A percentile compares a stretch with the other conserved stretches of the same genome.
These are phyloP conservation scores for Capniomyces stellatus DNA, from an alignment of 371 early-diverging fungal genomes.

Conservation along the genomic window DNA sequence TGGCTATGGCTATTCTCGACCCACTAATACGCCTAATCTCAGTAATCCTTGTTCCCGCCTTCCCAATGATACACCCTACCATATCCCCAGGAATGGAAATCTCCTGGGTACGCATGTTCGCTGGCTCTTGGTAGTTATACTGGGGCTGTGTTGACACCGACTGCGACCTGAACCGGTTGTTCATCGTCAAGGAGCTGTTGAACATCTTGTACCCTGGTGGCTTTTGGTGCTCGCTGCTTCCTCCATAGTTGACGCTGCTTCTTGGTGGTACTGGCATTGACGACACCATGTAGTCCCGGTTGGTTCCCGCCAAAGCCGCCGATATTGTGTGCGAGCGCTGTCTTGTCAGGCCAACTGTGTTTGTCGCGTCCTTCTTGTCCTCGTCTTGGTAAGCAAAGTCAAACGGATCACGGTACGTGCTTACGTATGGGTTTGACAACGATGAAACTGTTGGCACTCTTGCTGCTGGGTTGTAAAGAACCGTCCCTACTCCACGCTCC, in stretches of 20 bases:
- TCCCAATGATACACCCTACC: conserved; percentile 91
- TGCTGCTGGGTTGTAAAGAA: conserved; percentile 46
- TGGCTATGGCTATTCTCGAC: conserved; percentile 69
- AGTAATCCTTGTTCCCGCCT: conserved; percentile 71
- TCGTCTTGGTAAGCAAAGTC: conserved; percentile 20
- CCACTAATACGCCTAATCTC: conserved; percentile 75
- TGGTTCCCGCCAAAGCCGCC: conserved; percentile 37
- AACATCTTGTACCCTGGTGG: background rate
- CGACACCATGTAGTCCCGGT: conserved; percentile 24
- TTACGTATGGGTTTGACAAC: conserved; percentile 26
- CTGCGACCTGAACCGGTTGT: conserved; percentile 17
- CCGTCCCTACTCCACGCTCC: conserved; percentile 45
- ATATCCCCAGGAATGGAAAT: conserved; percentile 78
- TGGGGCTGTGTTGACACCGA: conserved; percentile 18
- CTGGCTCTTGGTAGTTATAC: background rate
- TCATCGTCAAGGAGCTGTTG: conserved; percentile 12
- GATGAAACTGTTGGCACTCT: conserved; percentile 26
- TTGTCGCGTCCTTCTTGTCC: conserved; percentile 8
- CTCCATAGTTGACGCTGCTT: too few species aligned
- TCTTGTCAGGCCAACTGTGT: conserved; percentile 14
- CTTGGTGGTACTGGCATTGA: conserved; percentile 25
- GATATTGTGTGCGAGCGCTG: conserved; percentile 29
- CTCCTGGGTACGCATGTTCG: conserved; percentile 43
- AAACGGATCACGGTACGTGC: conserved; percentile 16
- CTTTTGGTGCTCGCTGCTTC: too few species aligned